Evolutionary conservation across 306 rosid genomes (phyloP).

Genomic region (Macrotyloma uniflorum): DNA sequence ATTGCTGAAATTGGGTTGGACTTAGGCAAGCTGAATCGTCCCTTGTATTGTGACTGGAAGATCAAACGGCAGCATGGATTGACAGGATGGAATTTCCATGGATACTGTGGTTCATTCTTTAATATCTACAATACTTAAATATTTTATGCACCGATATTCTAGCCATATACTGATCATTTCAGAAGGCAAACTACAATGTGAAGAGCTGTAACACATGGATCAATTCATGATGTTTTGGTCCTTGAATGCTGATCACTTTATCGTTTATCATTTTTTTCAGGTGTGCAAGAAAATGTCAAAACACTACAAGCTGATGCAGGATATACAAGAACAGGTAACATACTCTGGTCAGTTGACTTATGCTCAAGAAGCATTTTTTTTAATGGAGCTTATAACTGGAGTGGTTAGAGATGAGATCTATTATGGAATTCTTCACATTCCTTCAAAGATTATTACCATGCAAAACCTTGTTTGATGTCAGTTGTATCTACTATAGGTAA

Average conservation of each 20-base stretch:
- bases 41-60: slow-evolving; percentile 9
- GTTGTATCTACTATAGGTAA: slow-evolving; percentile 56
- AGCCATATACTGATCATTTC: neutral
- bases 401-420: slow-evolving; percentile 25
- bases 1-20: neutral
- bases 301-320: slow-evolving; percentile 71
- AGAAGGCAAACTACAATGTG: neutral
- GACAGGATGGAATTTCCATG: neutral
- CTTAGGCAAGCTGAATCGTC: slow-evolving; percentile 8
- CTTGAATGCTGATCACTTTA: slow-evolving; percentile 11
- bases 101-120: slow-evolving; percentile 24
- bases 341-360: neutral
- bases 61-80: neutral
- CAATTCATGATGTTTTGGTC: neutral
- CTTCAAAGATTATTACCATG: slow-evolving; percentile 26
- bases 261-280: slow-evolving; percentile 46
- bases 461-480: slow-evolving; percentile 32
- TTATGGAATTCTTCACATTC: neutral
- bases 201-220: neutral
- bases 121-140: slow-evolving; percentile 17
- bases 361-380: slow-evolving; percentile 18
- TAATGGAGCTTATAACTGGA: slow-evolving; percentile 8
- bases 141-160: neutral
- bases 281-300: slow-evolving; percentile 74
- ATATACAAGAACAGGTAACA: slow-evolving; percentile 81